Conservation (phyloP, 768 basidiomycete species). For the Tremella yokohamensis region DNA sequence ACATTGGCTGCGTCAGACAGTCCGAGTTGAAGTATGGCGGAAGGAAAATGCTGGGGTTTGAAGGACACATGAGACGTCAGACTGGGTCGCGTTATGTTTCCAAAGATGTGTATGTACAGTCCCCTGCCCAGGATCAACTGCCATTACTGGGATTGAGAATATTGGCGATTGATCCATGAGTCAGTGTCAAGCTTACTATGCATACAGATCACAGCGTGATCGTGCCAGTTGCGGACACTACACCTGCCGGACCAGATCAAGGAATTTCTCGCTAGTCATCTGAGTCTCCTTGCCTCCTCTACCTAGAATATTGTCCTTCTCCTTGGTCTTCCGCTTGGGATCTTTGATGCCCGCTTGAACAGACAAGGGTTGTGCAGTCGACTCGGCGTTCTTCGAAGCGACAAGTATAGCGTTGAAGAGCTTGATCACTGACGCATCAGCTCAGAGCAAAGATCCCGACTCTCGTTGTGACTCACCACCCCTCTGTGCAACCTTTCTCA, state of each 20-base stretch:
- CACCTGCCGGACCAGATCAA: conserved; percentile 51
- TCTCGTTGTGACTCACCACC: conserved; percentile 44
- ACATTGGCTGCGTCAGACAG: too few species aligned
- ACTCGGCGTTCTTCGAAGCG: conserved; percentile 42
- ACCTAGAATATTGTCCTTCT: conserved; percentile 51
- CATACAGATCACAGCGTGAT: too few species aligned
- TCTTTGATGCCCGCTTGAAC: conserved; percentile 40
- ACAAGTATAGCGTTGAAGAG: conserved; percentile 52
- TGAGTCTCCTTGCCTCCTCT: conserved; percentile 47
- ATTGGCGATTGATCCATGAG: too few species aligned
- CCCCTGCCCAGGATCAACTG: too few species aligned
- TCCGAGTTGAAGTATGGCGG: too few species aligned
- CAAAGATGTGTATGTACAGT: too few species aligned
- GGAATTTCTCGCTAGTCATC: conserved; percentile 52
- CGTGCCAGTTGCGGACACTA: neutral
- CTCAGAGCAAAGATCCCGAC: neutral
- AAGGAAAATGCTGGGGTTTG: too few species aligned
- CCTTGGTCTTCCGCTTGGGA: conserved; percentile 41
- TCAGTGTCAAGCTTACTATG: too few species aligned
- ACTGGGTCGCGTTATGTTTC: too few species aligned
- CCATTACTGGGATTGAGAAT: too few species aligned
- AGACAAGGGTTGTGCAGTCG: conserved; percentile 21
- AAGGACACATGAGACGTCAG: too few species aligned
- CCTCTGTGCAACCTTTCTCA: conserved; percentile 51
- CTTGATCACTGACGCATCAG: conserved; percentile 45